Evolutionary conservation across 2,329 filamentous ascomycete species (phyloP), one percentile per base, ranked within the genome.

Genomic region (Phialocephala subalpina): DNA sequence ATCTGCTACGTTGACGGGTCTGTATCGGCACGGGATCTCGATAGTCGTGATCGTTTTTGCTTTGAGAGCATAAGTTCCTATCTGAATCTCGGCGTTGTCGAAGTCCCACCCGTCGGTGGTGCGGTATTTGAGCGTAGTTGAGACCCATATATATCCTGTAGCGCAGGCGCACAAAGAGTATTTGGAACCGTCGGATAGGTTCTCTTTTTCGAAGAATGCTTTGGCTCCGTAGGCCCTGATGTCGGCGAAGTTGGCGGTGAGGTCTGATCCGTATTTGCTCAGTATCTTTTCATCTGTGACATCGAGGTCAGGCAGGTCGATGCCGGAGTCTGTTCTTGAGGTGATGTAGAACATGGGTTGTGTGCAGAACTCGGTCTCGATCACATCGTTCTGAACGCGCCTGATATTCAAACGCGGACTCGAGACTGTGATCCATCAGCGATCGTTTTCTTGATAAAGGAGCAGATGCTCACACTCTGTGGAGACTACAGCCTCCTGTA

Each of bases 81-180:
- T 69, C 40, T 74, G 72, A n/a, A 74, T 56, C 20, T 75, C 72
- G 20, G 70, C 11, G 9, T 65, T 61, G 1, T 67, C 71, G 49
- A 68, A 70, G 38, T 62, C 63, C n/a, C 16, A n/a, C 9, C 36
- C 40, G 9, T 58, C 29, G 11, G 40, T 62, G 0, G 60, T 20
- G 14, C 67, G 64, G 1, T 57, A 38, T 7, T 60, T 53, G 20
- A 63, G 52, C 25, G 63, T 58, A 1, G 68, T 66, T 25, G 60
- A 68, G 2, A 75, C 65, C 73, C 73, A 75, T 22, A 75, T 73
- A 18, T 75, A 74, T 6, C 73, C 72, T 18, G 73, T 75, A 18
- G 72, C 72, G 45, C 73, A 75, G 2, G 72, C 65, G 53, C 69
- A 74, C 11, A 75, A 52, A 8, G 72, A 73, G 62, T 75, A 75